Conservation (phyloP, 2,329 filamentous ascomycete species). For the Paramyrothecium sp. region DNA sequence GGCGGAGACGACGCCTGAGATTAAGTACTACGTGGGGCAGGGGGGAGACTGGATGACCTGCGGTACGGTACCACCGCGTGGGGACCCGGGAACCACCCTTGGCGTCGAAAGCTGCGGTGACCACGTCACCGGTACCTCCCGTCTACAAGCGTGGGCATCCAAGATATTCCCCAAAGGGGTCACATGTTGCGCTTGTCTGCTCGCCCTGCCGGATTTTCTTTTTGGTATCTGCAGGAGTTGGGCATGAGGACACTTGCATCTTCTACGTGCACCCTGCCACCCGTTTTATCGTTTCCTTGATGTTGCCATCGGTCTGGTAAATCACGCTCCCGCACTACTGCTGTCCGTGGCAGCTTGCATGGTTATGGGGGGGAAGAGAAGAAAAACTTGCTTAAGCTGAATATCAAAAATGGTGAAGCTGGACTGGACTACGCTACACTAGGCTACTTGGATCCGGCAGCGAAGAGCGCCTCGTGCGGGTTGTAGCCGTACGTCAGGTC, state of each 20-base stretch:
- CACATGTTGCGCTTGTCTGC: neutral
- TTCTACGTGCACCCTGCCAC: no score
- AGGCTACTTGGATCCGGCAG: slow-evolving; percentile 37
- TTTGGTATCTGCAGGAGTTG: no score
- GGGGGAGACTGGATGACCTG: neutral
- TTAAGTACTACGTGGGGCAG: no score
- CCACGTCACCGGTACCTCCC: neutral
- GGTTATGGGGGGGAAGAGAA: no score
- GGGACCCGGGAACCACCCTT: neutral
- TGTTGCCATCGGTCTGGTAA: no score
- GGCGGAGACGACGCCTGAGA: no score
- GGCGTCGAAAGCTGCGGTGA: neutral
- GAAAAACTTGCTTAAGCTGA: neutral
- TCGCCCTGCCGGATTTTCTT: neutral
- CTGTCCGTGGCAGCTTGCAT: no score
- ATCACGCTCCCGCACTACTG: no score
- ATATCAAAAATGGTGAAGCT: neutral
- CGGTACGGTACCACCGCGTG: neutral
- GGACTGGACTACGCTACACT: neutral
- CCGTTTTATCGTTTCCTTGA: no score
- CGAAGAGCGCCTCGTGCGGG: slow-evolving; percentile 59
- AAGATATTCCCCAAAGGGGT: neutral
- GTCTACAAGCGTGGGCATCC: neutral
- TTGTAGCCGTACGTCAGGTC: slow-evolving; percentile 68
- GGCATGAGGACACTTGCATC: no score